These are phyloP conservation scores for Boletus vinaceobasis DNA, from an alignment of 768 basidiomycete species.

Conservation along the genomic window DNA sequence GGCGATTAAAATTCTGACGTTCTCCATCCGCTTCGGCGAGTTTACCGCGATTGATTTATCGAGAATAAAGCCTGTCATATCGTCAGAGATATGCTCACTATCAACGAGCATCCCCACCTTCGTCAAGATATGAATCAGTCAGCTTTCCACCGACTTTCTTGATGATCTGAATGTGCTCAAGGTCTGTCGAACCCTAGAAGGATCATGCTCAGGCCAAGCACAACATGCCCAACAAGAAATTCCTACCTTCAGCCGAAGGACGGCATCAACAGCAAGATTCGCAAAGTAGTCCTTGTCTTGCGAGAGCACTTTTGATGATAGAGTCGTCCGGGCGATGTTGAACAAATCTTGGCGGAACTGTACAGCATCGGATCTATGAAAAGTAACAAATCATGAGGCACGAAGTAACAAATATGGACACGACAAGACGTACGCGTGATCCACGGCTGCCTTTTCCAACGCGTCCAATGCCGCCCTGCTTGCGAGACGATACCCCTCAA, in stretches of 20 bases:
- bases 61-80: constrained; percentile 80
- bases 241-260: constrained; percentile 79
- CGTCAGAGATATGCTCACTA: neutral
- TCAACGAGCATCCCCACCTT: constrained; percentile 50
- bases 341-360: constrained; percentile 87
- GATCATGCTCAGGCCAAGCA: neutral
- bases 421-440: constrained; percentile 65
- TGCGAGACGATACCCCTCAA: constrained; percentile 95
- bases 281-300: constrained; percentile 99
- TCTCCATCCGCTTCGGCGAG: constrained; percentile 92
- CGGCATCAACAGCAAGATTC: constrained; percentile 95
- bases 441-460: constrained; percentile 75
- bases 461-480: constrained; percentile 80
- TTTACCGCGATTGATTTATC: constrained; percentile 94
- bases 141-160: constrained; percentile 99
- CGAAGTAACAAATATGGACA: neutral
- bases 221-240: neutral
- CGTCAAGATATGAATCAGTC: constrained; percentile 96
- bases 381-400: neutral
- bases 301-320: constrained; percentile 93
- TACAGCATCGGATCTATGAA: constrained; percentile 58
- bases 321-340: constrained; percentile 94
- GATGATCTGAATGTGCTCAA: constrained; percentile 99
- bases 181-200: constrained; percentile 83
- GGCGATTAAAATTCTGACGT: constrained; percentile 93